phyloP scores from a whole-genome alignment of 129 eudicot genomes.

The Solidago caesia region DNA sequence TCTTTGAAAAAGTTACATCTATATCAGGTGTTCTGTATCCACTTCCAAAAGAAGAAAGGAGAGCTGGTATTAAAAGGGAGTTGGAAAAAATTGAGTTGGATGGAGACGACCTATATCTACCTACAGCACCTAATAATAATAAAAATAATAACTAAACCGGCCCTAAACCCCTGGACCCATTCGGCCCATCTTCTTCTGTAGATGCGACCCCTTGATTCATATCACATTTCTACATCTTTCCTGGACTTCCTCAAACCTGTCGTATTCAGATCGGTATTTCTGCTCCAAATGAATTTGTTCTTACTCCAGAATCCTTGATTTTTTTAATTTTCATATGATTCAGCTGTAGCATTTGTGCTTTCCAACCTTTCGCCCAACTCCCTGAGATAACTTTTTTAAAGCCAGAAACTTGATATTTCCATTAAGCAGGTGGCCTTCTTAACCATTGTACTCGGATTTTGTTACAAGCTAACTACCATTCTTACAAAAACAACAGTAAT shows the following conservation, averaged over 20 bases:
- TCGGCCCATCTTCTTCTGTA: too few relatives aligned
- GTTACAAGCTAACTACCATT: conserved; percentile 12
- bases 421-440: neutral
- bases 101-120: conserved; percentile 93
- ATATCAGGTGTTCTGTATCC: conserved; percentile 91
- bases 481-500: neutral
- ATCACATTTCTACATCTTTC: conserved; percentile 74
- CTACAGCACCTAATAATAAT: conserved; percentile 93
- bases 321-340: conserved; percentile 57
- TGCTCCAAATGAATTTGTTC: conserved; percentile 71
- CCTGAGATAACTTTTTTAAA: conserved; percentile 58
- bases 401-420: neutral
- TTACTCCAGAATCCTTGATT: conserved; percentile 66
- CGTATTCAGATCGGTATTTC: conserved; percentile 70
- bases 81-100: conserved; percentile 78
- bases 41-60: conserved; percentile 93
- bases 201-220: too few relatives aligned
- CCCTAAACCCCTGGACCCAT: too few relatives aligned
- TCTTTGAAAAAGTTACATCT: conserved; percentile 92
- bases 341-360: conserved; percentile 58
- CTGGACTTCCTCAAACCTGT: conserved; percentile 78
- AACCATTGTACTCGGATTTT: conserved; percentile 1
- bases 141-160: too few relatives aligned
- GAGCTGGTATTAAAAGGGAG: conserved; percentile 85
- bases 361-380: conserved; percentile 62